Base-by-base conservation (phyloP, 2,329 filamentous ascomycete species). In the Xylaria digitata region DNA sequence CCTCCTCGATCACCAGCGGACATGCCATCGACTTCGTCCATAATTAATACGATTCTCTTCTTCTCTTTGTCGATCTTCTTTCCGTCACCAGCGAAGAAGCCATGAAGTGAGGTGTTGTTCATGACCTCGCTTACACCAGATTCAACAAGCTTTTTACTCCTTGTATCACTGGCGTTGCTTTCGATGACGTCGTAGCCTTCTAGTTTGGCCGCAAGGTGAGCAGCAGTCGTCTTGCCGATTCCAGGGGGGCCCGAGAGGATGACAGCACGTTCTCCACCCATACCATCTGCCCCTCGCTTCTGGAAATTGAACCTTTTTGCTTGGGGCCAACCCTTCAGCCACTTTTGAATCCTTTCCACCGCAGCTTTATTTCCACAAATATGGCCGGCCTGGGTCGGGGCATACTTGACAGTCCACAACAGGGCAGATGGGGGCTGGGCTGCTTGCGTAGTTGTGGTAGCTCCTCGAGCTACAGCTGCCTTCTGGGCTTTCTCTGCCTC, bases 11-110 rank as follows among this genome's bases (percentile, higher is more conserved):
- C 96, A 76, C 96, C 96, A 42, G 93, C 94, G 68, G 95, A 98
- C 96, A 99, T 98, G 59, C 96, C 96, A 75, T 99, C 96, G 4
- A 99, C 96, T 80, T 99, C 96, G 74, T 99, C 96, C 96, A 99
- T 98, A 80, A 99, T 93, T 55, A 99, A 83, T 6, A 97, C 93
- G 40, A 98, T 89, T 73, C 97, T 97, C 83, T 96, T 97, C 83
- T 96, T 98, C 17, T 85, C 85, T 4, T 83, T 81, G 50, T 97
- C 91, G 3, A 97, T 89, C 64, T 90, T 87, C 79, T 96, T 92
- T 26, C 92, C 92, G 63, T 94, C 92, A 2, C 89, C 89, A 6
- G 94, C 89, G 78, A 98, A 99, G 80, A 92, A 99, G 1, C 96
- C 96, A 63, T 94, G 86, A 13, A 99, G 84, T 23, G 95, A 98